Evolutionary conservation across 306 rosid genomes (phyloP).

Genomic region (Oemleria cerasiformis): DNA sequence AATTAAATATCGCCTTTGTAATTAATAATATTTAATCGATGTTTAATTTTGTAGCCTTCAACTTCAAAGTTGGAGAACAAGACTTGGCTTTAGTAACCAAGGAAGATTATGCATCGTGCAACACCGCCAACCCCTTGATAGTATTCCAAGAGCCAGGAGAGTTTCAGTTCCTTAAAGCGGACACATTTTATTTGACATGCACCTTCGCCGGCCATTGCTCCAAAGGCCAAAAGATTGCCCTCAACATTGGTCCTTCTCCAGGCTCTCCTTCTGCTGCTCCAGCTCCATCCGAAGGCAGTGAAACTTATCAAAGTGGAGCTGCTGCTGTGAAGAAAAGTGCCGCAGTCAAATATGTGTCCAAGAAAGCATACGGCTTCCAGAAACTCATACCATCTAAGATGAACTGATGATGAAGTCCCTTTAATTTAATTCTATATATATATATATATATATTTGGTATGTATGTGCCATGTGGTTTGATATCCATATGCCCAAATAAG

Average conservation of each 20-base stretch:
- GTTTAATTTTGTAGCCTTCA: not conserved
- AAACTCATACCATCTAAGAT: not conserved
- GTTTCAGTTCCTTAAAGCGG: not conserved
- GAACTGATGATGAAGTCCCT: no score
- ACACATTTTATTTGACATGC: slow-evolving; percentile 33
- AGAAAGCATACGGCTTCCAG: not conserved
- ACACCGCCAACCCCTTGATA: not conserved
- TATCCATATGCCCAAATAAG: not conserved
- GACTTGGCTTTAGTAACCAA: slow-evolving; percentile 15
- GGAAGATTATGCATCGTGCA: slow-evolving; percentile 4
- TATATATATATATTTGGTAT: not conserved
- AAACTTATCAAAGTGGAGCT: not conserved
- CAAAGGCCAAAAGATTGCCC: slow-evolving; percentile 19
- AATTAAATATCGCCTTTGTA: no score
- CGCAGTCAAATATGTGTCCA: not conserved
- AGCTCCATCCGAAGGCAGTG: not conserved
- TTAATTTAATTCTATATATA: no score
- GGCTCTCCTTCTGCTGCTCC: not conserved
- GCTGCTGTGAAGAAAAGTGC: not conserved
- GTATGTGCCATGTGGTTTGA: not conserved
- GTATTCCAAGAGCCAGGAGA: slow-evolving; percentile 15
- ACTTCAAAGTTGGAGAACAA: not conserved
- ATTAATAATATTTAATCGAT: not conserved
- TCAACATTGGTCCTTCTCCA: not conserved
- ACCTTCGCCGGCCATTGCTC: slow-evolving; percentile 18